Evolutionary conservation across 345 rosid species (phyloP).

Genomic region (Psidium friedrichsthalianum): DNA sequence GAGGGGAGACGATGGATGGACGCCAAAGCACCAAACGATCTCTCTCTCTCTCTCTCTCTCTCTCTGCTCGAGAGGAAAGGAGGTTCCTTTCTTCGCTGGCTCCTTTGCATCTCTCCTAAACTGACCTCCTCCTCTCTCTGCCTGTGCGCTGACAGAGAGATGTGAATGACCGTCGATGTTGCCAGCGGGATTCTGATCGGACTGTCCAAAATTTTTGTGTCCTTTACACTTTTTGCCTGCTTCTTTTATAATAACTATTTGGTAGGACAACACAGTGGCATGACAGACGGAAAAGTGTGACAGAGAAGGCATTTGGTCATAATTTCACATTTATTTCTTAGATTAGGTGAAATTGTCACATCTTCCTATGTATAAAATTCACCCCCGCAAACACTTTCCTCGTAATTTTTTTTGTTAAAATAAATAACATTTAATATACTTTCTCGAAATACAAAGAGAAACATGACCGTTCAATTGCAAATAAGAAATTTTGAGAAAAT

Average conservation of each 20-base stretch:
- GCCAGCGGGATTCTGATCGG: background rate
- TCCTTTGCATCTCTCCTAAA: background rate
- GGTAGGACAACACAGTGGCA: background rate
- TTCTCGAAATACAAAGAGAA: too few species aligned
- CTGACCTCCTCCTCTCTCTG: background rate
- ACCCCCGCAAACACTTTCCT: background rate
- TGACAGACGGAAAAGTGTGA: background rate
- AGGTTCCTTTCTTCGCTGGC: constrained; percentile 26
- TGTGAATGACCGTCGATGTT: background rate
- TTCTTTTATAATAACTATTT: background rate
- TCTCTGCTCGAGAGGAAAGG: constrained; percentile 12
- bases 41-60: constrained; percentile 1
- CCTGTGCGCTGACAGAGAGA: background rate
- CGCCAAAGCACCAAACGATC: constrained; percentile 16
- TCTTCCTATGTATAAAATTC: background rate
- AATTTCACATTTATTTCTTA: background rate
- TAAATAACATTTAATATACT: too few species aligned
- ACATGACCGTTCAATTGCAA: too few species aligned
- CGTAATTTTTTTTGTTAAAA: too few species aligned
- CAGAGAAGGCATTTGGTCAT: background rate
- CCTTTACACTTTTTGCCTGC: background rate
- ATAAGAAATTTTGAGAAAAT: too few species aligned
- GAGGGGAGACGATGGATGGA: background rate
- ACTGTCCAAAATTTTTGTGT: background rate
- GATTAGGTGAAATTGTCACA: background rate